Conservation (phyloP, 208 protist genomes). For the Leishmania mexicana region DNA sequence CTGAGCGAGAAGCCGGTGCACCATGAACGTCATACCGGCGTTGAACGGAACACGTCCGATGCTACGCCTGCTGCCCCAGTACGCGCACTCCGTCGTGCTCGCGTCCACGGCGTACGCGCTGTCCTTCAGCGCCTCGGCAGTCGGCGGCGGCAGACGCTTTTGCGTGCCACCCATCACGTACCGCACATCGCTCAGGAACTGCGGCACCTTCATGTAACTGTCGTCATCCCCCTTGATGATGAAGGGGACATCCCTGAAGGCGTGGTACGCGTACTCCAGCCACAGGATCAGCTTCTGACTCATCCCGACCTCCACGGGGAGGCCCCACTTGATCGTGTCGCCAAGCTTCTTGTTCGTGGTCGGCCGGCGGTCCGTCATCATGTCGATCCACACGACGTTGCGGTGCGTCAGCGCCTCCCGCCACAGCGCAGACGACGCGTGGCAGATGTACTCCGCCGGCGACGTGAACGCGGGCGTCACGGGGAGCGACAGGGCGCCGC, state of each 20-base stretch:
- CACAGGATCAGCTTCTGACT: conserved; percentile 49
- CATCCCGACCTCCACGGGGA: conserved; percentile 41
- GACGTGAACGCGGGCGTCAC: conserved; percentile 14
- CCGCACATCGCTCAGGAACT: conserved; percentile 47
- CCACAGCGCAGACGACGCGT: conserved; percentile 34
- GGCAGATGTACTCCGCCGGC: conserved; percentile 16
- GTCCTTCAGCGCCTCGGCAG: not conserved
- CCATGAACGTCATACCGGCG: conserved; percentile 20
- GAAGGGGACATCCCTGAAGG: conserved; percentile 39
- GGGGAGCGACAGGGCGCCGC: conserved; percentile 3
- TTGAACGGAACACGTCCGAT: not conserved
- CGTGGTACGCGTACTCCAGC: conserved; percentile 41
- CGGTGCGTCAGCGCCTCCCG: conserved; percentile 39
- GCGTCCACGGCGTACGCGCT: not conserved
- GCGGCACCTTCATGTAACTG: conserved; percentile 54
- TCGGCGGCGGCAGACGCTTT: not conserved
- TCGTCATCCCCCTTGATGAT: conserved; percentile 66
- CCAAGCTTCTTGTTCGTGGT: conserved; percentile 31
- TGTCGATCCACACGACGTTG: conserved; percentile 39
- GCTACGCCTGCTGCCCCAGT: conserved; percentile 24
- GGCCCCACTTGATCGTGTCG: conserved; percentile 31
- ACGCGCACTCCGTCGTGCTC: conserved; percentile 17
- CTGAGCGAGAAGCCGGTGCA: conserved; percentile 7
- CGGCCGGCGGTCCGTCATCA: conserved; percentile 33
- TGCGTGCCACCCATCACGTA: not conserved